Evolutionary conservation across 2,329 filamentous ascomycete genomes (phyloP).

Genomic region (Neurospora sp.): DNA sequence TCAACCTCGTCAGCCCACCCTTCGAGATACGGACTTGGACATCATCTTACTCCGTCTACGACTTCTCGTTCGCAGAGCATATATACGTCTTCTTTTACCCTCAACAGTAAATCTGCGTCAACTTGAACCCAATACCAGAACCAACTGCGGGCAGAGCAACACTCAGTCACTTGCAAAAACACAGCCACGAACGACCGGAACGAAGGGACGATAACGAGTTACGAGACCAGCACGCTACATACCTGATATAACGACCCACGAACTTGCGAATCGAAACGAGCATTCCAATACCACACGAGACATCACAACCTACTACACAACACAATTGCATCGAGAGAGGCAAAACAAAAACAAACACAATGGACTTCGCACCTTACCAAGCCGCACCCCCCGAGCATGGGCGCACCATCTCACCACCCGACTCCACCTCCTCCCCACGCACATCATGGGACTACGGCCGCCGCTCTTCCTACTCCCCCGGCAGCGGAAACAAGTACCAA

Average conservation of each 20-base stretch:
- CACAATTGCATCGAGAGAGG: not conserved
- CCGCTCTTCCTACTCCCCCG: constrained; percentile 41
- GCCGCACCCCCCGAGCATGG: constrained; percentile 78
- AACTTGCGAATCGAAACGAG: not conserved
- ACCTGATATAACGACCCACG: not conserved
- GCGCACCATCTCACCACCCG: constrained; percentile 67
- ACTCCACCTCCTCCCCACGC: constrained; percentile 38
- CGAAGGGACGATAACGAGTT: not conserved
- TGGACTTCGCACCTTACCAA: constrained; percentile 98
- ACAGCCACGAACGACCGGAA: not conserved
- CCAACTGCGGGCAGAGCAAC: not conserved
- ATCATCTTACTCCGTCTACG: not conserved
- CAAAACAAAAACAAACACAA: constrained; percentile 25
- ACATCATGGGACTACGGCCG: constrained; percentile 47
- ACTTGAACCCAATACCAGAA: not conserved
- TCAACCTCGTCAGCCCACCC: not conserved
- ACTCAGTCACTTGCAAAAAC: not conserved
- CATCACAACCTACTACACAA: not conserved
- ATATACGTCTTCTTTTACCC: not conserved
- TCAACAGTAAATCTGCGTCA: not conserved
- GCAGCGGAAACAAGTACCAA: constrained; percentile 18
- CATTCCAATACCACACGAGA: not conserved
- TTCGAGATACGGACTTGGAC: not conserved
- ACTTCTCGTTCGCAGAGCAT: not conserved
- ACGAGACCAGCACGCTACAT: not conserved